Conservation (phyloP, 805 yeast genomes). For the Dipodascopsis tothii region DNA sequence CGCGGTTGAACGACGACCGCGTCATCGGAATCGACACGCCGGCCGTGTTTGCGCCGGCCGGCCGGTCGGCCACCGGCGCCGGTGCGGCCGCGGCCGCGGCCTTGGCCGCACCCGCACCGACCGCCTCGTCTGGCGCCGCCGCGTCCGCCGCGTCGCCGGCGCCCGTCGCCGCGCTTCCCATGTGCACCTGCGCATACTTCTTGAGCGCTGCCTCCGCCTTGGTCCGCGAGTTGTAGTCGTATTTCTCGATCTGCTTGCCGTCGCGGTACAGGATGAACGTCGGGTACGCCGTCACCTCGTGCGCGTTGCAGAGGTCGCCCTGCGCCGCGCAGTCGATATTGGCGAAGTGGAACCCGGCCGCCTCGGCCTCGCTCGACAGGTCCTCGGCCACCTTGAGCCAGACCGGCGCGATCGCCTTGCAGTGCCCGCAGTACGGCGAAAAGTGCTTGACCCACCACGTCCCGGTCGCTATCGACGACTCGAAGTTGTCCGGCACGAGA, state of each 20-base stretch:
- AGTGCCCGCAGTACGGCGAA: conserved; percentile 85
- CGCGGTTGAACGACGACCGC: conserved; percentile 26
- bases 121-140: conserved; percentile 7
- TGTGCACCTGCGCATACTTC: conserved; percentile 10
- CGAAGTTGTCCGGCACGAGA: conserved; percentile 12
- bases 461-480: conserved; percentile 2
- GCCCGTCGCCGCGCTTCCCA: background rate
- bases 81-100: conserved; percentile 9
- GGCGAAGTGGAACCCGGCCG: conserved; percentile 46
- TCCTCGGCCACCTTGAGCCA: conserved; percentile 64
- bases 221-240: conserved; percentile 11
- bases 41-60: too few relatives aligned
- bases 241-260: conserved; percentile 28
- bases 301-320: conserved; percentile 76
- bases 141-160: background rate
- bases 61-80: conserved; percentile 3
- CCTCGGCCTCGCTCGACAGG: conserved; percentile 41
- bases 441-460: conserved; percentile 77
- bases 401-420: conserved; percentile 67
- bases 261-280: conserved; percentile 52
- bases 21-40: conserved; percentile 31
- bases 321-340: conserved; percentile 81
- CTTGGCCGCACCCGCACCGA: conserved; percentile 6
- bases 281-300: conserved; percentile 63
- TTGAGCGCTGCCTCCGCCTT: conserved; percentile 12